Base-by-base conservation (phyloP, 257 asterid species). In the Nemophila menziesii region DNA sequence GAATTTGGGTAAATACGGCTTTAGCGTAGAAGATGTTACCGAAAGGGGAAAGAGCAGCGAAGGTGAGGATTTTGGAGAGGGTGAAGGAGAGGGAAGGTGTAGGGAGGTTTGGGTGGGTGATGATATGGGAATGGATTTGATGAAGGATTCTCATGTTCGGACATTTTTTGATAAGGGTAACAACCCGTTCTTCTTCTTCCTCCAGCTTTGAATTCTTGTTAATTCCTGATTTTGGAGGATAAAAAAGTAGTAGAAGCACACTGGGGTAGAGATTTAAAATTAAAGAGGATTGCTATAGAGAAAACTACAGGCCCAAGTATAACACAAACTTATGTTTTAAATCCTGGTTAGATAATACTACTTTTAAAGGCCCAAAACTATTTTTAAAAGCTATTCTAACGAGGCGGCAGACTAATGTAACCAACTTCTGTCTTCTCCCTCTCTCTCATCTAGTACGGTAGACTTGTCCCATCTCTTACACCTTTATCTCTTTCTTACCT, bases 111-210 rank as follows among this genome's bases (percentile, higher is more conserved):
- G 78, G 74, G 42, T 24, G 73, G 16, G 78, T 69, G 69, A 74
- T 71, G 24, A 72, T 49, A 27, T 53, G 86, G 33, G 72, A 78
- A 54, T 78, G 93, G 66, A 81, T 67, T 63, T 81, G 90, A 49
- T 22, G 39, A 56, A 81, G 69, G 38, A 73, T 58, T 67, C 77
- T 65, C 74, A 70, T 59, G 64, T 63, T 63, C 33, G 90, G 82
- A 46, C 93, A 81, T 81, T 58, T 74, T 62, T 56, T 51, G 43
- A 78, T 61, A 21, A 81, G 58, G 17, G 73, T 67, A 8, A 62
- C 73, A 39, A 74, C 46, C 49, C 65, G 60, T 41, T 66, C 70
- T 61, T 79, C 92, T 55, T 57, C 74, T 44, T 64, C 71, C 54
- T 48, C 68, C 57, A 56, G 54, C 46, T 41, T 39, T 41, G 26